These are phyloP conservation scores for Wickerhamiella galacta DNA, from an alignment of 805 yeast species.

Conservation along the genomic window DNA sequence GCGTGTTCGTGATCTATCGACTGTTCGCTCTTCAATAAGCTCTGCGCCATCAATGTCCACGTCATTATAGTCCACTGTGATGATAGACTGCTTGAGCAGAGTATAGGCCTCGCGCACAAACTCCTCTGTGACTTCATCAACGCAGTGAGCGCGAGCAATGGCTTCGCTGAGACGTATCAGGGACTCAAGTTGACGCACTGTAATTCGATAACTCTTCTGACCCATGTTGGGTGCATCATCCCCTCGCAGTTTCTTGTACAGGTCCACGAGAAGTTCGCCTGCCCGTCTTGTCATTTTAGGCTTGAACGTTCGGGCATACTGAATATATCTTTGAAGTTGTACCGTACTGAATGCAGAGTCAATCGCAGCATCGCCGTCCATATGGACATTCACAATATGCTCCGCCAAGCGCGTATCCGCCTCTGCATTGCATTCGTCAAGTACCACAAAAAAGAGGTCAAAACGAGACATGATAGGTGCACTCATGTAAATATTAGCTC, in stretches of 20 bases:
- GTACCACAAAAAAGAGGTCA: constrained; percentile 82
- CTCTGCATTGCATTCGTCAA: constrained; percentile 87
- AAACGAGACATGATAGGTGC: constrained; percentile 98
- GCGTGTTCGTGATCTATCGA: constrained; percentile 10
- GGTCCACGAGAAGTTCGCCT: constrained; percentile 52
- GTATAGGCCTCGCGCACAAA: constrained; percentile 91
- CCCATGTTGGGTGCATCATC: constrained; percentile 80
- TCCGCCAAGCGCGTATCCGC: constrained; percentile 80
- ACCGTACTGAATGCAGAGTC: constrained; percentile 80
- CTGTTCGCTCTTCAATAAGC: constrained; percentile 18
- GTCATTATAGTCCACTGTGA: constrained; percentile 88
- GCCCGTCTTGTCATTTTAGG: constrained; percentile 77
- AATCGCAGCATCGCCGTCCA: constrained; percentile 79
- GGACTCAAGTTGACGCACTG: constrained; percentile 91
- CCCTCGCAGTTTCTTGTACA: constrained; percentile 70
- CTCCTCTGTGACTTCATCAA: constrained; percentile 64
- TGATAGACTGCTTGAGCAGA: constrained; percentile 74
- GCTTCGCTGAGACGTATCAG: constrained; percentile 90
- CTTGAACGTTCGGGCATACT: constrained; percentile 82
- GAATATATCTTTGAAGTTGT: constrained; percentile 73
- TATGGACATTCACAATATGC: constrained; percentile 85
- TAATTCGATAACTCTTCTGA: constrained; percentile 76
- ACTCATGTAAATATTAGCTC: constrained; percentile 84
- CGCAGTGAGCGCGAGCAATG: constrained; percentile 91
- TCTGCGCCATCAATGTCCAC: constrained; percentile 62